Base-by-base conservation (phyloP, 257 asterid genomes). In the Plectranthus barbatus region DNA sequence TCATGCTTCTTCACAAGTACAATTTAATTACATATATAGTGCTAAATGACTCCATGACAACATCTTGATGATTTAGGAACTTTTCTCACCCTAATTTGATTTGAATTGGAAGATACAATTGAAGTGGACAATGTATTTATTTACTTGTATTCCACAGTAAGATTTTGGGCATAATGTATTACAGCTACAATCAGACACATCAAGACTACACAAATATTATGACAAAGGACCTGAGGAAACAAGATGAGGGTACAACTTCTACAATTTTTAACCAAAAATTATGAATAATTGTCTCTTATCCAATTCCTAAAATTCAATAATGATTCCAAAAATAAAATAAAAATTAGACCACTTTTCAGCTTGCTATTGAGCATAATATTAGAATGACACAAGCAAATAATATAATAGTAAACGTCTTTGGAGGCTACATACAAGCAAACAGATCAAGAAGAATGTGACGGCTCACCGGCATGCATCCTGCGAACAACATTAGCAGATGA, bases 381-480 rank as follows among this genome's bases (percentile, higher is more conserved):
- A 31, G 36, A 11, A 42, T 17, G 20, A 56, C 21, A 31, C 34
- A 8, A 12, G 19, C 2, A 13, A 34, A 23, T 13, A 67, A 20
- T 44, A 33, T 4, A 1, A 55, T 58, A 14, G 47, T 2, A 37
- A 14, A 74, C 53, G 44, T 36, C 47, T 21, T 24, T 2, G 31
- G 54, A 18, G 34, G 47, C 41, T 56, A 44, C 58, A 64, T 49
- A 40, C 6, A 71, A 62, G 54, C 56, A 24, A 15, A 8, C 21
- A 19, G n/a, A 58, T 33, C 64, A 40, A 37, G 13, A 34, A 46
- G 36, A 45, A 61, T 37, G 56, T 44, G 51, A 62, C 53, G 61
- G 76, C 80, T 77, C 54, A 74, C 79, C 77, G 47, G 55, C 81
- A 66, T 57, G 75, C 56, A 47, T 72, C 74, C 53, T 26, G 57